Base-by-base conservation (phyloP, 2,329 filamentous ascomycete species). In the Aspergillus fischeri region DNA sequence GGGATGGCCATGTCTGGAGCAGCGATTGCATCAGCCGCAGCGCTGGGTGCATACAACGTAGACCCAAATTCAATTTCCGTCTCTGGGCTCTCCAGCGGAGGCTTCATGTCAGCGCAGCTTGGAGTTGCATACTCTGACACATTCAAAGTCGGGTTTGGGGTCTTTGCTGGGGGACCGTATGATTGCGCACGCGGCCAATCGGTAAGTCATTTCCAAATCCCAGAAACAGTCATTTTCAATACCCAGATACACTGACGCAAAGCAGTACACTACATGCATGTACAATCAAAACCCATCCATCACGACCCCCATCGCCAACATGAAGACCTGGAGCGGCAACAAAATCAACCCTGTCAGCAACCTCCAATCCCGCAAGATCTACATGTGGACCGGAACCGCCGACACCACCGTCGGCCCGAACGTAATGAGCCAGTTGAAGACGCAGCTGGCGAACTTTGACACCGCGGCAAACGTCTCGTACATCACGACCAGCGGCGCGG, bases 51-150 rank as follows among this genome's bases (percentile, higher is more conserved):
- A 20, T 62, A 60, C 35, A 62, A 60, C 52, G 49, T 63, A n/a
- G 56, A 62, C 45, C 52, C 57, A 0, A 49, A 44, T 27, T 52
- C 51, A 48, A 35, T 59, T 25, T 63, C 61, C 1, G 56, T 63
- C 35, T 63, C 61, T 3, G 58, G 60, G n/a, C 52, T 61, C 6
- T 63, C 60, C 9, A 63, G 60, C 48, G 61, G 60, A 5, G 60
- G 61, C 0, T 63, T 58, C 49, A 59, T 63, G 49, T 49, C 61
- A 1, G 60, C 53, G 7, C 61, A 63, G 51, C 58, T 63, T 3
- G 61, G 60, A 10, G 55, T 62, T 17, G 61, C 60, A 29, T 63
- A 62, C 41, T 62, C 60, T 6, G 48, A 56, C 9, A 51, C 55
- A 3, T 63, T 62, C 52, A 51, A 56, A 10, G 32, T 47, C 28